Conservation (phyloP, 2,329 filamentous ascomycete species). For the Verticillium dahliae region DNA sequence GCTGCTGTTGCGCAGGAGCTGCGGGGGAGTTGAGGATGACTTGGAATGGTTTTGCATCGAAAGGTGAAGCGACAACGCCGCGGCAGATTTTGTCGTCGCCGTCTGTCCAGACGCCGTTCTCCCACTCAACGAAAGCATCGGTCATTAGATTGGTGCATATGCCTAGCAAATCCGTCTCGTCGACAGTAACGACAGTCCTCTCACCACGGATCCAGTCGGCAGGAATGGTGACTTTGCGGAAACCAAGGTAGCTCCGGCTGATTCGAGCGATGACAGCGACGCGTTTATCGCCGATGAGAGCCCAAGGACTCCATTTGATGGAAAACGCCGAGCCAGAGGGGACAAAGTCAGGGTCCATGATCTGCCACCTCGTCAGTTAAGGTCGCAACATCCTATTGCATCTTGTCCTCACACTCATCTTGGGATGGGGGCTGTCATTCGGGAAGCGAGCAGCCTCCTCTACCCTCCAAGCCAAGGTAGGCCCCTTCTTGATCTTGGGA, state of each 20-base stretch:
- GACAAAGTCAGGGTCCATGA: constrained; percentile 39
- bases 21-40: constrained; percentile 29
- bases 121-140: constrained; percentile 51
- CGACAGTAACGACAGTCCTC: constrained; percentile 30
- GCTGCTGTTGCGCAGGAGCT: constrained; percentile 27
- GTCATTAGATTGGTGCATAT: constrained; percentile 43
- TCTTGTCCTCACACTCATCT: neutral
- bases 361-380: neutral
- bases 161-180: constrained; percentile 33
- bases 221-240: constrained; percentile 39
- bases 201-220: constrained; percentile 25
- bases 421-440: constrained; percentile 35
- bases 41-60: constrained; percentile 43
- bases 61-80: constrained; percentile 48
- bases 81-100: constrained; percentile 33
- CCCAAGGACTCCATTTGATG: constrained; percentile 50
- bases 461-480: constrained; percentile 37
- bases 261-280: constrained; percentile 44
- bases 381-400: too few species aligned
- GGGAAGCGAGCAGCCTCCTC: constrained; percentile 43
- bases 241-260: constrained; percentile 46
- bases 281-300: constrained; percentile 22
- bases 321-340: constrained; percentile 43
- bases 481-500: constrained; percentile 3
- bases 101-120: constrained; percentile 39